Evolutionary conservation across 345 rosid species (phyloP).

Genomic region (Boechera divaricarpa): DNA sequence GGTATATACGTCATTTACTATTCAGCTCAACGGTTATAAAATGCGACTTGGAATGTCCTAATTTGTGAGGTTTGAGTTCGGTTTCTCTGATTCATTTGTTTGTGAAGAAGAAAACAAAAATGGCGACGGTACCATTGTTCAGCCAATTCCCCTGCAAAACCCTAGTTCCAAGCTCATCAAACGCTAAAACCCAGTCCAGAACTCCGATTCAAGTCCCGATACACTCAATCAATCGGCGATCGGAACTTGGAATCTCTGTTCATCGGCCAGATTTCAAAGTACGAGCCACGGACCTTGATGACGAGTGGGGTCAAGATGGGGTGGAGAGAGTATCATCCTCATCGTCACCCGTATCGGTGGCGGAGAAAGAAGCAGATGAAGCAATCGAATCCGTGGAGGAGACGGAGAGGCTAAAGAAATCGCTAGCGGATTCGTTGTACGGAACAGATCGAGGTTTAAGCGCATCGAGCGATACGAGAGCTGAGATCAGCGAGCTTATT

Average conservation of each 20-base stretch:
- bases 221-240: constrained; percentile 20
- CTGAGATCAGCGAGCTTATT: constrained; percentile 87
- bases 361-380: constrained; percentile 44
- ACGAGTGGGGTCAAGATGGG: constrained; percentile 50
- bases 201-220: constrained; percentile 33
- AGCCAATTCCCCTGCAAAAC: constrained; percentile 58
- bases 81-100: background rate
- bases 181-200: constrained; percentile 25
- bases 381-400: constrained; percentile 54
- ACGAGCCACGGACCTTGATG: constrained; percentile 42
- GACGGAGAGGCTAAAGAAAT: constrained; percentile 64
- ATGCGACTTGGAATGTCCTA: background rate
- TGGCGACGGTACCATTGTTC: constrained; percentile 60
- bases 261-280: constrained; percentile 40
- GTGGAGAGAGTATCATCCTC: constrained; percentile 13
- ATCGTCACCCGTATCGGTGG: constrained; percentile 49
- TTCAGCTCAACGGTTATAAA: constrained; percentile 11
- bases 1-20: constrained; percentile 22
- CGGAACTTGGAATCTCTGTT: constrained; percentile 31
- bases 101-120: constrained; percentile 28
- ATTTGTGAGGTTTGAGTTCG: background rate
- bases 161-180: constrained; percentile 20
- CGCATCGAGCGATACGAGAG: constrained; percentile 84
- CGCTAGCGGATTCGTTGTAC: constrained; percentile 63
- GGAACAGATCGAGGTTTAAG: constrained; percentile 80